Conservation (phyloP, 805 yeast species). For the Teunomyces atbi region DNA sequence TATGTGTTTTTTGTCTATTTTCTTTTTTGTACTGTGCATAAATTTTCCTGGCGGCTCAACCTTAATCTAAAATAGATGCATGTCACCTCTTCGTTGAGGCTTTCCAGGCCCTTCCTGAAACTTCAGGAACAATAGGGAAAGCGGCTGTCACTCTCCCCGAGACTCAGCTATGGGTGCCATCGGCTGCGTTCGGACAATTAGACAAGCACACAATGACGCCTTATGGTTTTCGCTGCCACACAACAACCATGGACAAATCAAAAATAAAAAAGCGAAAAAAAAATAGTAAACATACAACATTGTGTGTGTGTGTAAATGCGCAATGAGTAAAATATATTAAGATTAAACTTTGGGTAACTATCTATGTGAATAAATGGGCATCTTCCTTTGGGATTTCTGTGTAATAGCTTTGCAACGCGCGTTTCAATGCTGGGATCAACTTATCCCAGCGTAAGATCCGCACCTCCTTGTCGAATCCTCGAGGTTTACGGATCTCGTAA, state of each 20-base stretch:
- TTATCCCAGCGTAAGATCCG: constrained; percentile 61
- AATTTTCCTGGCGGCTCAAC: neutral
- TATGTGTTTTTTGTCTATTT: neutral
- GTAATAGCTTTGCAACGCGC: constrained; percentile 66
- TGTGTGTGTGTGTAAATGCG: neutral
- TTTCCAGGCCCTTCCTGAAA: neutral
- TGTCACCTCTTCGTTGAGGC: neutral
- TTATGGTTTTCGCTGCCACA: no score
- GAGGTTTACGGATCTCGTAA: constrained; percentile 59
- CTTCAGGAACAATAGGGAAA: neutral
- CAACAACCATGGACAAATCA: no score
- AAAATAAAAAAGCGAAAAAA: no score
- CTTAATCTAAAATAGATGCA: neutral
- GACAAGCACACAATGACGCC: no score
- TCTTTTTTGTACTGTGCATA: neutral
- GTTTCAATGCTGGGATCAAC: constrained; percentile 55
- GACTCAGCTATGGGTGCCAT: neutral
- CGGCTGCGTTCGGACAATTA: neutral
- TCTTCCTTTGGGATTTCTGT: constrained; percentile 49
- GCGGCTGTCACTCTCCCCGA: neutral
- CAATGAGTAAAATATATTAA: neutral
- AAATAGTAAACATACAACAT: no score
- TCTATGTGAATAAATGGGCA: constrained; percentile 1
- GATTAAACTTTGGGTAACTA: neutral
- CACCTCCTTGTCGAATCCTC: constrained; percentile 69